Evolutionary conservation across 2,329 filamentous ascomycete species (phyloP).

Genomic region (Fusarium sp.): DNA sequence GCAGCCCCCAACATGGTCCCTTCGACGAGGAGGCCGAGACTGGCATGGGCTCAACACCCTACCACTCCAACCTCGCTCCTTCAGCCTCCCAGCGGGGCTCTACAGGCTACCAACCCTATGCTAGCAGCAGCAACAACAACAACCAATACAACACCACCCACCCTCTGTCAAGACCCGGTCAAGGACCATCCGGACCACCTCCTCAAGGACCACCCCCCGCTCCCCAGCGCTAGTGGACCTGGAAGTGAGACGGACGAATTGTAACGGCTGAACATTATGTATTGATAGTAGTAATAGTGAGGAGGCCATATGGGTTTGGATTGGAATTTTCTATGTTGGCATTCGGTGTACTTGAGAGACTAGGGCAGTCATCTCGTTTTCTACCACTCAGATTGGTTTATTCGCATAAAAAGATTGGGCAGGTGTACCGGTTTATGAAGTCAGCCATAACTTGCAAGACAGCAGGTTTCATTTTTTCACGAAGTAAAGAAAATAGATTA

Average conservation of each 20-base stretch:
- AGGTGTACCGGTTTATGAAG: slow-evolving; percentile 36
- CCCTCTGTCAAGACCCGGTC: slow-evolving; percentile 38
- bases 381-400: slow-evolving; percentile 36
- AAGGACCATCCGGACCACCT: slow-evolving; percentile 28
- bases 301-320: slow-evolving; percentile 10
- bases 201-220: slow-evolving; percentile 46
- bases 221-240: slow-evolving; percentile 42
- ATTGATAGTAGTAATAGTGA: slow-evolving; percentile 19
- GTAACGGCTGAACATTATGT: slow-evolving; percentile 27
- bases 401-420: slow-evolving; percentile 27
- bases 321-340: slow-evolving; percentile 28
- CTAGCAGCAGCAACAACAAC: slow-evolving; percentile 23
- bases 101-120: slow-evolving; percentile 40
- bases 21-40: slow-evolving; percentile 60
- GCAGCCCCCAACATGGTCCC: slow-evolving; percentile 48
- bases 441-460: slow-evolving; percentile 17
- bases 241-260: slow-evolving; percentile 31
- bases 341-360: slow-evolving; percentile 31
- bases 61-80: slow-evolving; percentile 46
- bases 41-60: slow-evolving; percentile 48
- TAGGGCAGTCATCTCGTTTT: slow-evolving; percentile 20
- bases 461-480: slow-evolving; percentile 39
- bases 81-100: slow-evolving; percentile 33
- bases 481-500: slow-evolving; percentile 46
- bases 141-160: slow-evolving; percentile 36